Conservation (phyloP, 495 filamentous ascomycete genomes). For the Aspergillus diversus region DNA sequence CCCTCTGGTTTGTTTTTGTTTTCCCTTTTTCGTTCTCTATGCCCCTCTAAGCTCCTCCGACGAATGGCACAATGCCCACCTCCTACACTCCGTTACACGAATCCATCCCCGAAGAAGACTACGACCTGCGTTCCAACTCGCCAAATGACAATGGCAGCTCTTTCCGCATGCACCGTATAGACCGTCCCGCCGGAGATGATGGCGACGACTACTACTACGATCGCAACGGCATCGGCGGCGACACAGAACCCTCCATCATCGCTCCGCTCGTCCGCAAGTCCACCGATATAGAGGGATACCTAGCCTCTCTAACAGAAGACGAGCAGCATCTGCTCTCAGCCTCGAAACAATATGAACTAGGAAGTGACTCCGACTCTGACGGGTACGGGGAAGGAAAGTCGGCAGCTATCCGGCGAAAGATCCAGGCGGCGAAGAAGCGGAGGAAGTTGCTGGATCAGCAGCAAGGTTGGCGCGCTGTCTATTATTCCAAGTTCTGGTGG, state of each 20-base stretch:
- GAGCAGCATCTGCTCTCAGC: conserved; percentile 32
- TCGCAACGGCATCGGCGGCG: conserved; percentile 13
- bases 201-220: conserved; percentile 5
- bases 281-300: conserved; percentile 30
- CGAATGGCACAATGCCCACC: conserved; percentile 19
- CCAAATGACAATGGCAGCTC: conserved; percentile 15
- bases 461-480: conserved; percentile 26
- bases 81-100: conserved; percentile 18
- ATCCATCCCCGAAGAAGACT: conserved; percentile 27
- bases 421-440: conserved; percentile 13
- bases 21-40: not conserved
- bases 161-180: conserved; percentile 14
- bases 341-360: conserved; percentile 25
- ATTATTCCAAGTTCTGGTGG: conserved; percentile 29
- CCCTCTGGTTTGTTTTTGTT: not conserved
- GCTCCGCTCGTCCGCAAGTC: conserved; percentile 24
- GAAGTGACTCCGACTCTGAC: conserved; percentile 23
- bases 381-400: conserved; percentile 12
- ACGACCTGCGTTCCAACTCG: conserved; percentile 10
- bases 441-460: conserved; percentile 10
- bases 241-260: conserved; percentile 11
- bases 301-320: conserved; percentile 29
- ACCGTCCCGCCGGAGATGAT: conserved; percentile 18
- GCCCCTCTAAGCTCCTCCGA: not conserved
- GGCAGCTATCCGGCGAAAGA: conserved; percentile 8